phyloP scores from a whole-genome alignment of 352 stramenopile species.

The Globisporangium takayamanum region DNA sequence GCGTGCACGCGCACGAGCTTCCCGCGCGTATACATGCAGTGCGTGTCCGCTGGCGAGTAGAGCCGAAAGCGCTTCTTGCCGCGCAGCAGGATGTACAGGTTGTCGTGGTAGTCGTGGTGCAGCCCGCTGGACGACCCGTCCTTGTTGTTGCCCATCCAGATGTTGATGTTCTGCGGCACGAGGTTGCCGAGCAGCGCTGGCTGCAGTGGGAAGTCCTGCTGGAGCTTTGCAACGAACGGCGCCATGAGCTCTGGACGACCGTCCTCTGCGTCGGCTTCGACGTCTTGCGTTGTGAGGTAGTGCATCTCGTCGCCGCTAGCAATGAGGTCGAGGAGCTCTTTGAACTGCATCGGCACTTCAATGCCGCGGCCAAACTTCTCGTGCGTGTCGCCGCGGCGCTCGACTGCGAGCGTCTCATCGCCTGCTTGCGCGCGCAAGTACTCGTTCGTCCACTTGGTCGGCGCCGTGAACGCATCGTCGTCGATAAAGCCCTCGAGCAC shows the following conservation, averaged over 20 bases:
- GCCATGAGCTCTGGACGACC: conserved; percentile 82
- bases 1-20: conserved; percentile 80
- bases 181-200: conserved; percentile 85
- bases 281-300: conserved; percentile 90
- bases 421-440: conserved; percentile 60
- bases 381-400: conserved; percentile 52
- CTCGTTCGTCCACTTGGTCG: conserved; percentile 68
- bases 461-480: conserved; percentile 44
- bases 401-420: conserved; percentile 66
- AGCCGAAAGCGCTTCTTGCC: conserved; percentile 94
- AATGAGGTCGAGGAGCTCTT: conserved; percentile 68
- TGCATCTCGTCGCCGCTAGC: conserved; percentile 63
- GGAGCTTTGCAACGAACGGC: conserved; percentile 70
- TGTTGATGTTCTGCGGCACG: conserved; percentile 93
- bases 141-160: conserved; percentile 94
- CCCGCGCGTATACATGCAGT: conserved; percentile 91
- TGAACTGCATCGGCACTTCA: conserved; percentile 79
- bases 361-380: conserved; percentile 86
- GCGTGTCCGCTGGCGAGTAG: conserved; percentile 85
- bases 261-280: conserved; percentile 59
- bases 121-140: conserved; percentile 86
- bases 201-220: conserved; percentile 76
- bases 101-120: conserved; percentile 99
- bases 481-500: conserved; percentile 61
- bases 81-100: conserved; percentile 94